These are phyloP conservation scores for Alternaria triticimaculans DNA, from an alignment of 2,329 filamentous ascomycete genomes.

Conservation along the genomic window DNA sequence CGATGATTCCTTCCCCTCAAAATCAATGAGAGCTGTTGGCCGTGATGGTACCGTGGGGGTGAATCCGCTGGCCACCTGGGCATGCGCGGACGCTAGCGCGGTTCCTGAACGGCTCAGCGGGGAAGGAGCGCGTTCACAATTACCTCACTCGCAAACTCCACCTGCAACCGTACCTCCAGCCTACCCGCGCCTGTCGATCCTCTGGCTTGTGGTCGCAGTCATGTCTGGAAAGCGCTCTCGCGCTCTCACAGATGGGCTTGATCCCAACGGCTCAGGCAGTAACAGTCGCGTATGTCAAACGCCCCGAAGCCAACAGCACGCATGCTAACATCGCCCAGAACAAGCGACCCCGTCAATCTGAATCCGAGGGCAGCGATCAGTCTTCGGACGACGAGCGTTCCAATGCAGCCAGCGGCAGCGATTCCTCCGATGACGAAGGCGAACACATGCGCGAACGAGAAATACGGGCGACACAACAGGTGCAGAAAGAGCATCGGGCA, in stretches of 20 bases:
- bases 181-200: neutral
- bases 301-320: neutral
- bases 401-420: conserved; percentile 11
- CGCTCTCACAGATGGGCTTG: conserved; percentile 28
- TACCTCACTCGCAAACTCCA: conserved; percentile 7
- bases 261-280: conserved; percentile 12
- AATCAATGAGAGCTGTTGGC: neutral
- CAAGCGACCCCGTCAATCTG: conserved; percentile 39
- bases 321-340: conserved; percentile 30
- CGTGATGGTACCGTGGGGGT: neutral
- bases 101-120: conserved; percentile 17
- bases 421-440: conserved; percentile 21
- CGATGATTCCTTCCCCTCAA: neutral
- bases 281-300: conserved; percentile 29
- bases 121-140: conserved; percentile 28
- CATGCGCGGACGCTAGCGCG: conserved; percentile 13
- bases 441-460: conserved; percentile 28
- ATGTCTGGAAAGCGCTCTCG: conserved; percentile 43
- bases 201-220: conserved; percentile 13
- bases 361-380: conserved; percentile 27
- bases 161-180: neutral
- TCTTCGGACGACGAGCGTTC: conserved; percentile 21
- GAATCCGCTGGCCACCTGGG: neutral
- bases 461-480: conserved; percentile 39
- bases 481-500: conserved; percentile 31